A percentile compares a stretch with the other conserved stretches of the same genome.
Evolutionary conservation across 2,329 filamentous ascomycete genomes (phyloP).

Genomic region (Aspergillus aculeatus): DNA sequence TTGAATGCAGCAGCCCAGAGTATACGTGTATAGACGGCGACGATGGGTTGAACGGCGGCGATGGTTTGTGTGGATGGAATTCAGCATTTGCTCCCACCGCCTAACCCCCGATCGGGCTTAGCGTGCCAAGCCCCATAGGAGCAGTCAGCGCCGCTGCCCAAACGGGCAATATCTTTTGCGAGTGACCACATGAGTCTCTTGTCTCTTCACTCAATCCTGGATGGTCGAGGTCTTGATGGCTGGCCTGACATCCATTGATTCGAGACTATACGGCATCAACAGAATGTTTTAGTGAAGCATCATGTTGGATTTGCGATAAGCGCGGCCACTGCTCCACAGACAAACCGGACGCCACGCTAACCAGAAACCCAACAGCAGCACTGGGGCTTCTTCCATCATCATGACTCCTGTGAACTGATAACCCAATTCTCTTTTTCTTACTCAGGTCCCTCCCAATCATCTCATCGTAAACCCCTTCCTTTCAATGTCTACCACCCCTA

Average conservation of each 20-base stretch:
- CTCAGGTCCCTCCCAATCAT: neutral
- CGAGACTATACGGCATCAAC: no score
- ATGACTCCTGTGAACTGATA: neutral
- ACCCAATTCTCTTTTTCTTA: neutral
- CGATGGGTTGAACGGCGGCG: constrained; percentile 18
- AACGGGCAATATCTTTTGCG: neutral
- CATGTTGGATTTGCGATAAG: neutral
- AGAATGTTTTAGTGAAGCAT: neutral
- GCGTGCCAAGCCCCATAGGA: constrained; percentile 25
- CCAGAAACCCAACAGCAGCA: neutral
- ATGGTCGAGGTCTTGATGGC: neutral
- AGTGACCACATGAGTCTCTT: no score
- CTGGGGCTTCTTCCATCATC: neutral
- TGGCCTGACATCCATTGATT: neutral
- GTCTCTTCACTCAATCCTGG: no score
- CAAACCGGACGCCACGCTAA: constrained; percentile 2
- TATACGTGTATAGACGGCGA: constrained; percentile 20
- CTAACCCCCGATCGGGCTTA: constrained; percentile 23
- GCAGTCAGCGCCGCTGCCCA: neutral
- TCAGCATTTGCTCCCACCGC: constrained; percentile 30
- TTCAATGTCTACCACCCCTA: neutral
- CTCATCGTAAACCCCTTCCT: neutral
- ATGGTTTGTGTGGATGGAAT: constrained; percentile 35
- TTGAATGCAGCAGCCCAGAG: constrained; percentile 25
- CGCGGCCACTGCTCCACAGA: neutral